Base-by-base conservation (phyloP, 208 protist genomes). In the Balamuthia mandrillaris region DNA sequence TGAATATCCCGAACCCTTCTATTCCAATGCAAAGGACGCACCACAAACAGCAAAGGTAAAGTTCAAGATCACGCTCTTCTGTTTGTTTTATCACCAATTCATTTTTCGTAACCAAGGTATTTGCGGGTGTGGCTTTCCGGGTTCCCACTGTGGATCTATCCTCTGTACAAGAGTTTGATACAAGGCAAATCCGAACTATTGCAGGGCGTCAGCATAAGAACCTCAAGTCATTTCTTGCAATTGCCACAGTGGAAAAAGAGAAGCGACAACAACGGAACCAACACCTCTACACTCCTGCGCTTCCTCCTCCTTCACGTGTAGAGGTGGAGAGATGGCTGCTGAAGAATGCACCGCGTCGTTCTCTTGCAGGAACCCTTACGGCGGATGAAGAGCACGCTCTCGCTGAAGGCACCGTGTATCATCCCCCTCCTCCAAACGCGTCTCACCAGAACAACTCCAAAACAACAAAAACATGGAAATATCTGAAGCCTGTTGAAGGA, bases 271-370 rank as follows among this genome's bases (percentile, higher is more conserved):
- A 14, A 66, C n/a, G 41, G 41, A 27, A 21, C 7, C 47, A 56
- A 1, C 21, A 54, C 41, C 35, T 68, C 14, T 83, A 83, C 41
- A 52, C 42, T 7, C 52, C 77, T 2, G 54, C 52, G 3, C 61
- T 51, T 18, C 16, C 77, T 3, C 77, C 77, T 4, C 77, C 77
- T 18, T 68, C 77, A 1, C 33, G 77, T 16, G 77, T 56, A 5
- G 77, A 83, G 24, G 77, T 83, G 49, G 42, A 70, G 35, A n/a
- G n/a, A n/a, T 56, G 77, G 47, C 54, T 83, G 31, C 37, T 83
- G 24, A 56, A 83, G 10, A 83, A n/a, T n/a, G n/a, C n/a, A n/a
- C n/a, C n/a, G n/a, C n/a, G n/a, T n/a, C n/a, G n/a, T n/a, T n/a
- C n/a, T n/a, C n/a, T 83, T 14, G 77, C 44, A 29, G 66, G 33